phyloP scores from a whole-genome alignment of 176 grass and related monocot genomes.

The Olyra latifolia region DNA sequence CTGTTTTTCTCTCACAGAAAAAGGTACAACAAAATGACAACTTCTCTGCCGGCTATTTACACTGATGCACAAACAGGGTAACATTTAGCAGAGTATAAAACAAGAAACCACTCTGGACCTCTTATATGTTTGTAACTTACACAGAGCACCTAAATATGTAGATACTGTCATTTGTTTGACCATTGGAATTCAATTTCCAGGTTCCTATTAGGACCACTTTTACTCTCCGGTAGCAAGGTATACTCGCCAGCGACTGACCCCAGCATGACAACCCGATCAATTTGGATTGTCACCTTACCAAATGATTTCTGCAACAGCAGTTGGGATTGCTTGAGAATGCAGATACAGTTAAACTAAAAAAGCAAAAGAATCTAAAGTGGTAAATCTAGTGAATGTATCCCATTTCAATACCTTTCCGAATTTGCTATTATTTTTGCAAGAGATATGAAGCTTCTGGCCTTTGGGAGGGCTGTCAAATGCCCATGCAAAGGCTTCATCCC shows the following conservation, averaged over 20 bases:
- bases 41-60: conserved; percentile 67
- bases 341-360: neutral
- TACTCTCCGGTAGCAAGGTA: conserved; percentile 88
- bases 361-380: neutral
- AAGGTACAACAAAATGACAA: conserved; percentile 41
- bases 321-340: neutral
- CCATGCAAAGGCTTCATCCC: conserved; percentile 97
- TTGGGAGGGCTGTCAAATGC: conserved; percentile 97
- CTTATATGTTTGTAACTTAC: conserved; percentile 51
- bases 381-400: neutral
- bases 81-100: conserved; percentile 48
- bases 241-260: conserved; percentile 96
- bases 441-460: conserved; percentile 99
- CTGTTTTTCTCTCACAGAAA: conserved; percentile 36
- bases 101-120: conserved; percentile 40
- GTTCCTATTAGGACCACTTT: conserved; percentile 85
- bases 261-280: conserved; percentile 97
- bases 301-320: conserved; percentile 79
- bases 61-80: conserved; percentile 53
- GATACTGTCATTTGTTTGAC: conserved; percentile 86
- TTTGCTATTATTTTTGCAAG: conserved; percentile 99
- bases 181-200: conserved; percentile 99
- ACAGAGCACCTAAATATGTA: conserved; percentile 32
- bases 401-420: conserved; percentile 81
- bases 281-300: conserved; percentile 96